phyloP scores from a whole-genome alignment of 129 eudicot species.

The Flaveria ramosissima region DNA sequence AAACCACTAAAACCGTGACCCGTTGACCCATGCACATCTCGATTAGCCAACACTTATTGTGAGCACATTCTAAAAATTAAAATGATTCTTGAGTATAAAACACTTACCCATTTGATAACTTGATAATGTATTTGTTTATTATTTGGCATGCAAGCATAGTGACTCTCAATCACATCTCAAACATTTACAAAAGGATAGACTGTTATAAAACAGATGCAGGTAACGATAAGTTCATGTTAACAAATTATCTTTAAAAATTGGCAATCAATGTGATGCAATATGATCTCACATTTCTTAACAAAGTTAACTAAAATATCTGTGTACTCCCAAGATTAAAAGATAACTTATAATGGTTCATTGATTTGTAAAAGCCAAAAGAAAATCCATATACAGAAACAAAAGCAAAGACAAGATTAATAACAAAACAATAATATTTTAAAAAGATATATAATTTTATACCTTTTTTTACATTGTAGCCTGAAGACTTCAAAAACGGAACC shows the following conservation, averaged over 20 bases:
- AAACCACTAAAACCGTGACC: too few relatives aligned
- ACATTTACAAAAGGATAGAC: neutral
- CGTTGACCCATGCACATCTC: too few relatives aligned
- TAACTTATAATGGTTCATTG: neutral
- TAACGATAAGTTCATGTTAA: neutral
- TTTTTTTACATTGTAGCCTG: constrained; percentile 93
- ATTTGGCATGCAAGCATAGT: neutral
- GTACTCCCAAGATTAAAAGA: neutral
- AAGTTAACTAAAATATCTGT: neutral
- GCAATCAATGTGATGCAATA: neutral
- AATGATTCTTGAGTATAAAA: neutral
- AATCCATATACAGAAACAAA: neutral
- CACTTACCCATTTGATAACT: neutral
- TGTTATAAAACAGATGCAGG: neutral
- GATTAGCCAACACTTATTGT: neutral
- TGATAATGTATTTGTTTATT: neutral
- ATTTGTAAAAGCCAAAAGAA: neutral
- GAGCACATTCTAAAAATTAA: neutral
- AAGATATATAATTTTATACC: constrained; percentile 40
- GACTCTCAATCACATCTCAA: constrained; percentile 9
- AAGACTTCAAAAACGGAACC: constrained; percentile 63
- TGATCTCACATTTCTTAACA: neutral
- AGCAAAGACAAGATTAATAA: neutral
- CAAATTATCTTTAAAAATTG: neutral
- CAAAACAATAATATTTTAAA: neutral